These are phyloP conservation scores for Berkeleyomyces rouxiae DNA, from an alignment of 2,329 filamentous ascomycete species.

Conservation along the genomic window DNA sequence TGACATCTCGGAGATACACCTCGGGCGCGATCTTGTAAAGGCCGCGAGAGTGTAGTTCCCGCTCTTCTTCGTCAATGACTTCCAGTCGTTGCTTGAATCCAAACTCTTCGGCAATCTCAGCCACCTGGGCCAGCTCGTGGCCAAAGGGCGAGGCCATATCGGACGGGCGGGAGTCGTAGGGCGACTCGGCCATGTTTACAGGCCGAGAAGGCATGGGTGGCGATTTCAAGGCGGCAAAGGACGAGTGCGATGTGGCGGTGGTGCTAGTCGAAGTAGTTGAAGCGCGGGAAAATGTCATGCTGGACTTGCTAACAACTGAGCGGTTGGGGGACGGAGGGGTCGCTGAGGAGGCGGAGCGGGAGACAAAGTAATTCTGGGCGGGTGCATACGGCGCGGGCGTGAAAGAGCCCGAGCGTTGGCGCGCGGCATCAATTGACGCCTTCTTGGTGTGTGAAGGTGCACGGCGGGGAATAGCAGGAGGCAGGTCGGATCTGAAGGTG, in stretches of 20 bases:
- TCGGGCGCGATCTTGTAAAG: slow-evolving; percentile 59
- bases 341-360: slow-evolving; percentile 41
- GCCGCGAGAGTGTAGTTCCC: slow-evolving; percentile 50
- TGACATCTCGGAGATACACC: slow-evolving; percentile 72
- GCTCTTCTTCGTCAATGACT: slow-evolving; percentile 57
- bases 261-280: slow-evolving; percentile 14
- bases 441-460: slow-evolving; percentile 81
- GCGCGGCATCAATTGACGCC: slow-evolving; percentile 55
- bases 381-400: slow-evolving; percentile 34
- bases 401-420: slow-evolving; percentile 44
- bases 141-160: slow-evolving; percentile 56
- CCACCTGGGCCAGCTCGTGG: slow-evolving; percentile 77
- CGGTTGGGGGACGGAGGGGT: slow-evolving; percentile 35
- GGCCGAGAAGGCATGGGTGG: slow-evolving; percentile 20
- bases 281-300: slow-evolving; percentile 16
- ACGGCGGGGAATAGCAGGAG: slow-evolving; percentile 58
- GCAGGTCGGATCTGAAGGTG: slow-evolving; percentile 24
- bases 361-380: slow-evolving; percentile 25
- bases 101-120: slow-evolving; percentile 84
- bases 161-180: slow-evolving; percentile 18
- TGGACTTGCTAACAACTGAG: slow-evolving; percentile 18
- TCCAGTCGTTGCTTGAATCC: slow-evolving; percentile 41
- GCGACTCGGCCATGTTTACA: slow-evolving; percentile 17
- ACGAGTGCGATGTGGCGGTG: slow-evolving; percentile 6
- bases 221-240: slow-evolving; percentile 18